A percentile compares a stretch with the other conserved stretches of the same genome.
phyloP scores from a whole-genome alignment of 352 stramenopile species.

The Blastocystis sp. region DNA sequence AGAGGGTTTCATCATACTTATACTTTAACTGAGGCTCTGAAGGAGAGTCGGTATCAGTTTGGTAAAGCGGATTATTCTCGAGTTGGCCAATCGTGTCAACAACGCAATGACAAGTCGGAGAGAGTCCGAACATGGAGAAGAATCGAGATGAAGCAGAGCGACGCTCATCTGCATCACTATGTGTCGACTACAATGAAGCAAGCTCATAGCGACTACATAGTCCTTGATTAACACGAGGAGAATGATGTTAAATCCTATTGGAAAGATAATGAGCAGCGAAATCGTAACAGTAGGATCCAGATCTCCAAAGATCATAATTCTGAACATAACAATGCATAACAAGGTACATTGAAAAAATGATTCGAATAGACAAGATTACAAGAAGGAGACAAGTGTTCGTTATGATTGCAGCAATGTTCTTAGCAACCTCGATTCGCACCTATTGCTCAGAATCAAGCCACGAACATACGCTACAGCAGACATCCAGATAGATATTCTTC shows the following conservation, averaged over 20 bases:
- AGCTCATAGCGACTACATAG: not conserved
- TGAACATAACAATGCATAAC: not conserved
- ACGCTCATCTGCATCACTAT: not conserved
- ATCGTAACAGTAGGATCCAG: not conserved
- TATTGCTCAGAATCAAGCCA: not conserved
- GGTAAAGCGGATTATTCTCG: not conserved
- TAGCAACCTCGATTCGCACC: conserved; percentile 35
- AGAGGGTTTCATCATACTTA: conserved; percentile 52
- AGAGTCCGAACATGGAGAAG: not conserved
- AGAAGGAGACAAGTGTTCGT: conserved; percentile 51
- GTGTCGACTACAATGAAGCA: not conserved
- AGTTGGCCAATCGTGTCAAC: not conserved
- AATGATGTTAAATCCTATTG: conserved; percentile 13
- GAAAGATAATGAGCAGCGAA: not conserved
- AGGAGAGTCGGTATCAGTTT: not conserved
- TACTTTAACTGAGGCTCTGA: conserved; percentile 10
- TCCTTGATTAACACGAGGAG: conserved; percentile 40
- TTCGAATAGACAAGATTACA: not conserved
- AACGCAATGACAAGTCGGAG: not conserved
- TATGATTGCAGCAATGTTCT: conserved; percentile 26
- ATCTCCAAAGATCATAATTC: not conserved
- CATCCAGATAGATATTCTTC: not conserved
- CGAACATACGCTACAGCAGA: not conserved
- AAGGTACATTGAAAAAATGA: not conserved
- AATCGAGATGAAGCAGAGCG: not conserved